A percentile compares a stretch with the other conserved stretches of the same genome.
phyloP scores from a whole-genome alignment of 768 basidiomycete species.

The Psilocybe azurescens region DNA sequence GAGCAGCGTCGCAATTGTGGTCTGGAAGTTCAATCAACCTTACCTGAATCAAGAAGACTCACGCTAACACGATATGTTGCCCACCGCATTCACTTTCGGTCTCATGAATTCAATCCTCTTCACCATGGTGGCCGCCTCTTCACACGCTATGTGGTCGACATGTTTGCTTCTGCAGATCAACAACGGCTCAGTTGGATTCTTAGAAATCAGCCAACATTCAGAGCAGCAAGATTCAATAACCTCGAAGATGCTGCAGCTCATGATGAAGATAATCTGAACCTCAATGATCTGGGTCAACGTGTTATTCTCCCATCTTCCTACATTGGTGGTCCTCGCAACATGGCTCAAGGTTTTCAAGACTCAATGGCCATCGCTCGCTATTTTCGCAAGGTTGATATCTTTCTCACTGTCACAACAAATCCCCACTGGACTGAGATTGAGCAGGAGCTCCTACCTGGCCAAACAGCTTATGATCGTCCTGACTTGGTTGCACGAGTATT shows the following conservation, averaged over 20 bases:
- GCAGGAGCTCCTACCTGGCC: constrained; percentile 41
- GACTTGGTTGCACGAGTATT: constrained; percentile 52
- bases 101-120: constrained; percentile 30
- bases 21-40: constrained; percentile 14
- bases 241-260: constrained; percentile 30
- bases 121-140: constrained; percentile 42
- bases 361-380: constrained; percentile 48
- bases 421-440: constrained; percentile 51
- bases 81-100: constrained; percentile 34
- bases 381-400: constrained; percentile 46
- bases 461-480: constrained; percentile 47
- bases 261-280: constrained; percentile 27
- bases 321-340: constrained; percentile 42
- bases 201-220: constrained; percentile 38
- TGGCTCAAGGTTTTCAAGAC: constrained; percentile 51
- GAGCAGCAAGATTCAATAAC: constrained; percentile 34
- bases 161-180: constrained; percentile 43
- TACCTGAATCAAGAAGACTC: constrained; percentile 24
- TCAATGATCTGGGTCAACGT: constrained; percentile 35
- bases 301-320: constrained; percentile 48
- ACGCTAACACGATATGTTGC: constrained; percentile 36
- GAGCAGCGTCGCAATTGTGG: constrained; percentile 20
- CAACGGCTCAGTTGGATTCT: constrained; percentile 37
- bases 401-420: constrained; percentile 59
- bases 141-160: constrained; percentile 44